Conservation (phyloP, 208 protist species). For the Phytomonas sp. region DNA sequence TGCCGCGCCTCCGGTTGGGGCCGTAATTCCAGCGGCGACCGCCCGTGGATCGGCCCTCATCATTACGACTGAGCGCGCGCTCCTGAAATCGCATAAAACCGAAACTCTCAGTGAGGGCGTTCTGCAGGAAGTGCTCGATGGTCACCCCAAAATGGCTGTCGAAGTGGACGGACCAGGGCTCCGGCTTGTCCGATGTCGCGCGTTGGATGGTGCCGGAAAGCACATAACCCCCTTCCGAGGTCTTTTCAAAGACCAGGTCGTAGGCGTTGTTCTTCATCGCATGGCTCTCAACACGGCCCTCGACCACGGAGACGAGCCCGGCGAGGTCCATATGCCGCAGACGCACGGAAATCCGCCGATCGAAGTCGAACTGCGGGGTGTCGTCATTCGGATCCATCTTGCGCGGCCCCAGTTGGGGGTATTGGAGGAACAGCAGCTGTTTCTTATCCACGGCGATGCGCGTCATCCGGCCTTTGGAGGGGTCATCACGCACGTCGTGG, state of each 20-base stretch:
- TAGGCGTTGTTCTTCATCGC: slow-evolving; percentile 70
- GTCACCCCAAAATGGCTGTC: slow-evolving; percentile 76
- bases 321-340: slow-evolving; percentile 76
- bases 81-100: slow-evolving; percentile 55
- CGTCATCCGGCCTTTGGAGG: slow-evolving; percentile 63
- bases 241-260: slow-evolving; percentile 64
- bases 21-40: too few species aligned
- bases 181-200: slow-evolving; percentile 35
- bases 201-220: slow-evolving; percentile 66
- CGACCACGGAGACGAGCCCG: slow-evolving; percentile 51
- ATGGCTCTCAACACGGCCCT: slow-evolving; percentile 43
- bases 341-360: slow-evolving; percentile 68
- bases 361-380: slow-evolving; percentile 75
- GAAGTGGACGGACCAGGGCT: slow-evolving; percentile 75
- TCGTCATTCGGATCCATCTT: slow-evolving; percentile 81
- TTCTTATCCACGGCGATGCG: slow-evolving; percentile 71
- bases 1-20: too few species aligned
- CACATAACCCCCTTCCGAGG: slow-evolving; percentile 34
- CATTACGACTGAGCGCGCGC: slow-evolving; percentile 14
- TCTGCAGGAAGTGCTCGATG: slow-evolving; percentile 78
- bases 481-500: slow-evolving; percentile 73
- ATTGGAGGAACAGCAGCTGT: slow-evolving; percentile 73
- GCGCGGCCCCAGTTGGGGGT: slow-evolving; percentile 79
- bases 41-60: too few species aligned
- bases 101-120: slow-evolving; percentile 77